Base-by-base conservation (phyloP, 2,329 filamentous ascomycete genomes). In the Pseudonectria buxi region DNA sequence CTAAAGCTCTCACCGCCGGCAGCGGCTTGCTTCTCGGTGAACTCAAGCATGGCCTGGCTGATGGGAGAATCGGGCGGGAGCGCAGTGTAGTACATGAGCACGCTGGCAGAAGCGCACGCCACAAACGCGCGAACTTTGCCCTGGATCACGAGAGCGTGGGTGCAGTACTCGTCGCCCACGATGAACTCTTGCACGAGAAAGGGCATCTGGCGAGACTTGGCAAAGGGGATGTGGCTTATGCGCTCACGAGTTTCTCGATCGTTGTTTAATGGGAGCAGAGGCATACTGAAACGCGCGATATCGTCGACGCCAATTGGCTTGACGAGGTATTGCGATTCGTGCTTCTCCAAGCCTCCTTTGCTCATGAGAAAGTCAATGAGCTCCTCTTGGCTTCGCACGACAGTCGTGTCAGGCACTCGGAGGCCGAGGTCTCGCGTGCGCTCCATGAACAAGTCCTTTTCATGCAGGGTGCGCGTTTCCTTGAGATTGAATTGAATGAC, bases 131-230 rank as follows among this genome's bases (percentile, higher is more conserved):
- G 72, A 12, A 89, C 71, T 24, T 71, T 58, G 2, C 83, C 83
- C 0, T 65, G 60, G n/a, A 87, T 65, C 4, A 88, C 62, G 3
- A 88, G 65, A 0, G 81, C 63, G 46, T 88, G 83, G 0, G 83
- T 86, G 57, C 80, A 84, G 53, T 79, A 87, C 54, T 87, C 82
- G 0, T 68, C 65, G 0, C 70, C 67, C 0, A 50, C 39, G 42
- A 84, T 74, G 54, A 72, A 85, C 51, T 86, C 76, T 51, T 89
- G 82, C 15, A 87, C 36, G 14, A 61, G 47, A 54, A 40, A 86
- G 1, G 32, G 31, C 3, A 40, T 40, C 11, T 41, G 39, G 0
- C 81, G 74, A 3, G 66, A 63, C 0, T 68, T 53, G 10, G 65
- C 56, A 3, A 74, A 74, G 2, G 50, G 50, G 6, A 63, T 49